Evolutionary conservation across 73 alveolate species (phyloP).

Genomic region (Paraurostyla sp.): DNA sequence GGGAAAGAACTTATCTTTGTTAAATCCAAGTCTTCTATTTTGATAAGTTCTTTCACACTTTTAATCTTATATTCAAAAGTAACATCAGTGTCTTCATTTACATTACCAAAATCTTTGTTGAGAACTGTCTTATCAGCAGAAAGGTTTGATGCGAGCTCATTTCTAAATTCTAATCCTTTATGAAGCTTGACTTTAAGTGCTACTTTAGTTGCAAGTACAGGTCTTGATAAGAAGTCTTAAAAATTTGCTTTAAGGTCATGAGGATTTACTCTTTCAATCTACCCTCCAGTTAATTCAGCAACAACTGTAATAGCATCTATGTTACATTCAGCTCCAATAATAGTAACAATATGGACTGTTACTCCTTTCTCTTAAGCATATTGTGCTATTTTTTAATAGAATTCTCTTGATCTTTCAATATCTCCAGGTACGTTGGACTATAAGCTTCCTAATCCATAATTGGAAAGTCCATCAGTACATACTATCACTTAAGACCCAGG

Average conservation of each 20-base stretch:
- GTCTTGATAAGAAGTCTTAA: conserved; percentile 81
- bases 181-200: conserved; percentile 79
- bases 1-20: conserved; percentile 76
- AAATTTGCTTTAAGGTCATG: conserved; percentile 82
- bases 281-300: conserved; percentile 93
- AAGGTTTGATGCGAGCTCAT: conserved; percentile 76
- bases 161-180: conserved; percentile 86
- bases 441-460: conserved; percentile 89
- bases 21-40: conserved; percentile 63
- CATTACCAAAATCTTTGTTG: conserved; percentile 87
- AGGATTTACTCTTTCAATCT: conserved; percentile 86
- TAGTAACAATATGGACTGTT: conserved; percentile 80
- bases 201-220: conserved; percentile 90
- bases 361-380: conserved; percentile 87
- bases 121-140: conserved; percentile 64
- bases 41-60: conserved; percentile 69
- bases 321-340: conserved; percentile 88
- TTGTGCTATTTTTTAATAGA: conserved; percentile 81
- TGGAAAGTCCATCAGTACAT: conserved; percentile 94
- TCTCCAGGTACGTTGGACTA: conserved; percentile 64
- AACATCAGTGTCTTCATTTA: conserved; percentile 78
- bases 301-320: conserved; percentile 78
- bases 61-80: conserved; percentile 91
- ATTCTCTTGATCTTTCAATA: too few species aligned
- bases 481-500: conserved; percentile 87